These are phyloP conservation scores for Aspergillus sp. DNA, from an alignment of 2,329 filamentous ascomycete genomes.

Conservation along the genomic window DNA sequence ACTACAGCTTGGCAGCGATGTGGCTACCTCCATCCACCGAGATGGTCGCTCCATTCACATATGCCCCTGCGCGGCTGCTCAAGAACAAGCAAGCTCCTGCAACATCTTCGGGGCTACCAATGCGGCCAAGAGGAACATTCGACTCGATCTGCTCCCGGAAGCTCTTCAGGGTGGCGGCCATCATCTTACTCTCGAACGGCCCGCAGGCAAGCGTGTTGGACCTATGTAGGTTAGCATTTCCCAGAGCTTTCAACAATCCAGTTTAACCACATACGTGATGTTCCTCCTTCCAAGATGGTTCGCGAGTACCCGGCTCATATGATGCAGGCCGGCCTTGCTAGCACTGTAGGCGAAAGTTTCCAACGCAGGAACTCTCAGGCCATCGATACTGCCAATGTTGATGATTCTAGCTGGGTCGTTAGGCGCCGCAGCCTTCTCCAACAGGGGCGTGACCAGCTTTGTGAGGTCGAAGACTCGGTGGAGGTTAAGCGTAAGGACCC, in stretches of 20 bases:
- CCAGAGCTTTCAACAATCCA: neutral
- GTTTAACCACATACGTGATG: conserved; percentile 48
- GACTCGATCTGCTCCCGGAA: conserved; percentile 50
- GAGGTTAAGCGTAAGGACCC: conserved; percentile 56
- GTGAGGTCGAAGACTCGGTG: conserved; percentile 53
- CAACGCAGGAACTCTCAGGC: conserved; percentile 52
- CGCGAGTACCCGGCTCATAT: conserved; percentile 53
- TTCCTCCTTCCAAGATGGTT: conserved; percentile 53
- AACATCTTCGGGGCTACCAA: conserved; percentile 67
- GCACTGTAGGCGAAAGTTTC: conserved; percentile 56
- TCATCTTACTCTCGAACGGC: conserved; percentile 59
- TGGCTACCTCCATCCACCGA: conserved; percentile 59
- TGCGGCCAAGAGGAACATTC: conserved; percentile 65
- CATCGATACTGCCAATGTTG: conserved; percentile 56
- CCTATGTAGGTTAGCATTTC: conserved; percentile 23
- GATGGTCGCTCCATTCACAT: conserved; percentile 65
- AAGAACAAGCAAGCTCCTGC: conserved; percentile 72
- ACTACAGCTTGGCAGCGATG: conserved; percentile 42
- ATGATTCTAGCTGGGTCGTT: conserved; percentile 50
- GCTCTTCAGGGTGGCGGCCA: conserved; percentile 52
- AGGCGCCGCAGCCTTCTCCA: conserved; percentile 47
- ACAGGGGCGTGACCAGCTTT: conserved; percentile 48
- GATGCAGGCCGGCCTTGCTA: conserved; percentile 55
- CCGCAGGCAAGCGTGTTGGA: conserved; percentile 71
- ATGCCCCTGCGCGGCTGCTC: conserved; percentile 65